phyloP scores from a whole-genome alignment of 1,284 basidiomycete genomes.

The Anthracocystis walkeri region DNA sequence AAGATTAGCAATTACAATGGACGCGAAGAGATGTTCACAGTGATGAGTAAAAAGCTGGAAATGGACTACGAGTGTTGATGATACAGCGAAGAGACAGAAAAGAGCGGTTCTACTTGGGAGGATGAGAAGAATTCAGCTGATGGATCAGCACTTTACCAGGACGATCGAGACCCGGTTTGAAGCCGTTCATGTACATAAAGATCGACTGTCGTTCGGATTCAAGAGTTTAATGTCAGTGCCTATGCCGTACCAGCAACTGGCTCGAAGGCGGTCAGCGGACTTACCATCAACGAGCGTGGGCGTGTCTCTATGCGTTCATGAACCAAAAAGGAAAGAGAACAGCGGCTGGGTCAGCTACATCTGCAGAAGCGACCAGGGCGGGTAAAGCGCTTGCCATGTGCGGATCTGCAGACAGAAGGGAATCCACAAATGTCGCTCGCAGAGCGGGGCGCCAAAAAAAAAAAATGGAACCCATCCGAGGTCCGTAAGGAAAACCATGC shows the following conservation, averaged over 20 bases:
- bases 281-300: conserved; percentile 37
- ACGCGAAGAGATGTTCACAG: no score
- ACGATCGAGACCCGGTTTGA: conserved; percentile 32
- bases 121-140: conserved; percentile 32
- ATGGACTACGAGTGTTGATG: neutral
- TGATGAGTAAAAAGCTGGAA: neutral
- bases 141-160: conserved; percentile 49
- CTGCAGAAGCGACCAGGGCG: neutral
- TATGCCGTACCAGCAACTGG: no score
- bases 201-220: conserved; percentile 20
- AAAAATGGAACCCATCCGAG: no score
- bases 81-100: neutral
- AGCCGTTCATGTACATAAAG: conserved; percentile 32
- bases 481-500: no score
- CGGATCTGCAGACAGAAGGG: neutral
- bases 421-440: no score
- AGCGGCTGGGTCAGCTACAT: conserved; percentile 8
- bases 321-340: conserved; percentile 1
- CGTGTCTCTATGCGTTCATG: conserved; percentile 12
- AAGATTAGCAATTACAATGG: no score
- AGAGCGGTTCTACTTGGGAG: conserved; percentile 23
- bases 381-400: neutral
- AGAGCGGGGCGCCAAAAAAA: no score
- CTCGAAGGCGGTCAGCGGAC: neutral
- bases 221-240: no score